Conservation (phyloP, 208 protist genomes). For the Crithidia acanthocephali region DNA sequence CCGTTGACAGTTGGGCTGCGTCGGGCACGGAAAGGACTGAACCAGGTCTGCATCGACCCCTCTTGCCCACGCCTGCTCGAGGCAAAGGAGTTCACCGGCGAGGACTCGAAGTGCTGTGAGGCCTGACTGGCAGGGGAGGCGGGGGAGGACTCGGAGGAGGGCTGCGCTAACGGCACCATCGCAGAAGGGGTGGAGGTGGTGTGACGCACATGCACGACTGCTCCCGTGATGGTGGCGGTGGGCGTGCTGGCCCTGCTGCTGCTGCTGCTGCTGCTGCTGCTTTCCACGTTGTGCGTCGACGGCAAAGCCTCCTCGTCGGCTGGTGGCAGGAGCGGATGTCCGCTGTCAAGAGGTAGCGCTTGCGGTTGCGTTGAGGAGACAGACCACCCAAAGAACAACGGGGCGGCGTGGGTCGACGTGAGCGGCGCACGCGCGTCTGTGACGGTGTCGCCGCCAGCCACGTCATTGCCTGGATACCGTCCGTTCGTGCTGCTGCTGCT, state of each 20-base stretch:
- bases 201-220: background rate
- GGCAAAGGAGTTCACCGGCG: constrained; percentile 1
- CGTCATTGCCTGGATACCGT: background rate
- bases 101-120: background rate
- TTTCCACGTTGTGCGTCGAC: background rate
- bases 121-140: constrained; percentile 1
- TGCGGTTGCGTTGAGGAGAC: background rate
- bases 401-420: background rate
- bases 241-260: background rate
- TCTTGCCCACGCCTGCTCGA: background rate
- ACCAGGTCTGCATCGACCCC: background rate
- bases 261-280: background rate
- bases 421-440: background rate
- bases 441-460: background rate
- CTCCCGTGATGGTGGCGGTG: background rate
- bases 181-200: background rate
- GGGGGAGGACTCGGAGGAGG: background rate
- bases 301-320: background rate
- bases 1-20: background rate
- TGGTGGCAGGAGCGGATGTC: background rate
- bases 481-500: background rate
- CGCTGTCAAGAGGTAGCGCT: background rate
- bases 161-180: background rate
- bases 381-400: background rate
- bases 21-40: background rate